Base-by-base conservation (phyloP, 1,139 yeast species). In the Hyphopichia burtonii region DNA sequence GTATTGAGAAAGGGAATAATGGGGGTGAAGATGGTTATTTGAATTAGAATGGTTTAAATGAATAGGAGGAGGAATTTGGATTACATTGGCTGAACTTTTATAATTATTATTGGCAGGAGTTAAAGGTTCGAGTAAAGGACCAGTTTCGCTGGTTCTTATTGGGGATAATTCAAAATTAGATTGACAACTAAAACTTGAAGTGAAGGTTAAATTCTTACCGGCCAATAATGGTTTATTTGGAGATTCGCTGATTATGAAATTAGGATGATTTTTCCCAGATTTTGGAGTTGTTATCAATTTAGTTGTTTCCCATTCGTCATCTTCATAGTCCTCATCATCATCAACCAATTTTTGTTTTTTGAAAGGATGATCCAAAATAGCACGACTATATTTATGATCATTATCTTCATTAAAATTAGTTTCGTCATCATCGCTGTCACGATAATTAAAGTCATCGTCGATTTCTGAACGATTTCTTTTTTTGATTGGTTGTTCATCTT, bases 91-190 rank as follows among this genome's bases (percentile, higher is more conserved):
- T 6, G 25, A 9, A 20, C n/a, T 20, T 12, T 19, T 28, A 41
- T 52, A 48, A 20, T 43, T 37, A 39, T 51, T 54, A 49, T 65
- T 62, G 10, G 72, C 74, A 5, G 83, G 81, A 16, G 80, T 74
- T 31, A 75, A 56, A 17, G 85, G 84, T 54, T 79, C 84, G 39
- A 82, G 63, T 39, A 82, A 63, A 3, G 87, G 86, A 1, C 87
- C 87, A 2, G 86, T 71, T 57, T 78, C 81, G 52, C 69, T 66
- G 8, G 76, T 70, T 45, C 78, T 69, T 31, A 80, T 56, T 12
- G 88, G 88, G 17, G 84, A 79, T 20, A 82, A 59, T 53, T 82
- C 87, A 50, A 82, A 73, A 54, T 78, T 82, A 19, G 85, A 78
- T 50, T 72, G 77, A 52, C 85, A 80, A 55, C 84, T 80, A 57